Evolutionary conservation across 768 basidiomycete genomes (phyloP).

Genomic region (Suillus plorans): DNA sequence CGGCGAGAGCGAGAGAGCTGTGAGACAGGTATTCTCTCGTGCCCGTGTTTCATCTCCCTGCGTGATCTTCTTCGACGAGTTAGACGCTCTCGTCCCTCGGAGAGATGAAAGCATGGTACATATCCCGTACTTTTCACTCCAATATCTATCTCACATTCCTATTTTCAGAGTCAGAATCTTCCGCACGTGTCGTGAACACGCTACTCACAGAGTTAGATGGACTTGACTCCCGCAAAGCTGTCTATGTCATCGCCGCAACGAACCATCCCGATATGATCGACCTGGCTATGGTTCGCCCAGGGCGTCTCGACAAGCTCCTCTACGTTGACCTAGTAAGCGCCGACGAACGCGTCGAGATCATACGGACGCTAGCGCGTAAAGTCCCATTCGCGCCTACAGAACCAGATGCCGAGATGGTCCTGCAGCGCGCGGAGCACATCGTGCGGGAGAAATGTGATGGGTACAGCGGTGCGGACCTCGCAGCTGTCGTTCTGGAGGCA

Average conservation of each 20-base stretch:
- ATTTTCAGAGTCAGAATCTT: conserved; percentile 76
- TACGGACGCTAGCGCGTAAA: conserved; percentile 69
- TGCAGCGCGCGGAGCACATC: conserved; percentile 40
- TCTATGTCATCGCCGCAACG: conserved; percentile 93
- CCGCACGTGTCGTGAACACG: conserved; percentile 88
- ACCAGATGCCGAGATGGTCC: conserved; percentile 17
- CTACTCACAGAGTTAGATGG: conserved; percentile 93
- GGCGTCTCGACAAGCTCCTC: conserved; percentile 88
- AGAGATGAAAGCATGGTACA: conserved; percentile 86
- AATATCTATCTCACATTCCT: background rate
- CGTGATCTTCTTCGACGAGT: conserved; percentile 93
- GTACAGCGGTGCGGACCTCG: conserved; percentile 90
- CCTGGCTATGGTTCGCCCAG: conserved; percentile 97
- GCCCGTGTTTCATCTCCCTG: conserved; percentile 94
- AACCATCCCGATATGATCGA: conserved; percentile 98
- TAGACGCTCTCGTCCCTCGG: conserved; percentile 88
- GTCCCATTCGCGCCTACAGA: conserved; percentile 57
- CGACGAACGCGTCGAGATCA: conserved; percentile 78
- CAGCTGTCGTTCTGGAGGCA: conserved; percentile 85
- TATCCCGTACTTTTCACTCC: conserved; percentile 7
- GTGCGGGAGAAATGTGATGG: conserved; percentile 72
- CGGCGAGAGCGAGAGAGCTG: conserved; percentile 94
- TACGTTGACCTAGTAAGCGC: conserved; percentile 86
- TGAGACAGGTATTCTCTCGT: conserved; percentile 91
- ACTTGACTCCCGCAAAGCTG: conserved; percentile 79